phyloP scores from a whole-genome alignment of 2,329 filamentous ascomycete genomes.

The Pseudocercospora crystallina region DNA sequence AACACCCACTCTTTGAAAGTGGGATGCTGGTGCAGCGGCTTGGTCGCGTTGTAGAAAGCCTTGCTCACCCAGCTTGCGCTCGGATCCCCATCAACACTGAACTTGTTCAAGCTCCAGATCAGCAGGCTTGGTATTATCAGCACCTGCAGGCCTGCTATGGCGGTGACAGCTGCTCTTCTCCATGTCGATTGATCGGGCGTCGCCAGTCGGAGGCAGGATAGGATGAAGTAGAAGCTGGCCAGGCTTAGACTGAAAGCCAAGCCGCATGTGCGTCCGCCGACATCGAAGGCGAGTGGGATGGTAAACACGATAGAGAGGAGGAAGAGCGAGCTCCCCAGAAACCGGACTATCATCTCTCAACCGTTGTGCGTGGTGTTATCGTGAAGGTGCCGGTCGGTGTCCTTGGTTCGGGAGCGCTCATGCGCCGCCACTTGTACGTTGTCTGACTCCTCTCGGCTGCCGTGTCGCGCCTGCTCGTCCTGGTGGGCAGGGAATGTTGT shows the following conservation, averaged over 20 bases:
- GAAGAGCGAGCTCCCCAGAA: constrained; percentile 60
- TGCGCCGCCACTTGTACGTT: constrained; percentile 9
- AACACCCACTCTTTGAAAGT: constrained; percentile 82
- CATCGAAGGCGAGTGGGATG: constrained; percentile 96
- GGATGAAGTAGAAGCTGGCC: constrained; percentile 85
- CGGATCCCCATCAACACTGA: constrained; percentile 82
- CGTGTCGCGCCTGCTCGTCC: not conserved
- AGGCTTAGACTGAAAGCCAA: constrained; percentile 89
- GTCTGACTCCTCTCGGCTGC: constrained; percentile 1
- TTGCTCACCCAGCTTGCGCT: constrained; percentile 73
- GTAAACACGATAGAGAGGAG: constrained; percentile 90
- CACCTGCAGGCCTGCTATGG: constrained; percentile 79
- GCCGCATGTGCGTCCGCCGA: constrained; percentile 90
- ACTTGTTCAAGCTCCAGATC: constrained; percentile 94
- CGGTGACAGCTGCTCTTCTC: constrained; percentile 67
- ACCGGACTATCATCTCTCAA: constrained; percentile 44
- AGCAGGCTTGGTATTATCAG: constrained; percentile 79
- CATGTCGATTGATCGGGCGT: constrained; percentile 78
- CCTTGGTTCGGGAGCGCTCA: constrained; percentile 16
- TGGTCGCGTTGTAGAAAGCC: constrained; percentile 42
- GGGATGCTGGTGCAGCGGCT: constrained; percentile 49
- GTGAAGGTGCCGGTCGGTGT: constrained; percentile 7
- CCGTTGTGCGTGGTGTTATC: constrained; percentile 12
- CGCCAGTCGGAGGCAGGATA: constrained; percentile 75
- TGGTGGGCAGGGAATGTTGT: not conserved